phyloP scores from a whole-genome alignment of 177 flowering plant genomes.

The Telopea speciosissima region DNA sequence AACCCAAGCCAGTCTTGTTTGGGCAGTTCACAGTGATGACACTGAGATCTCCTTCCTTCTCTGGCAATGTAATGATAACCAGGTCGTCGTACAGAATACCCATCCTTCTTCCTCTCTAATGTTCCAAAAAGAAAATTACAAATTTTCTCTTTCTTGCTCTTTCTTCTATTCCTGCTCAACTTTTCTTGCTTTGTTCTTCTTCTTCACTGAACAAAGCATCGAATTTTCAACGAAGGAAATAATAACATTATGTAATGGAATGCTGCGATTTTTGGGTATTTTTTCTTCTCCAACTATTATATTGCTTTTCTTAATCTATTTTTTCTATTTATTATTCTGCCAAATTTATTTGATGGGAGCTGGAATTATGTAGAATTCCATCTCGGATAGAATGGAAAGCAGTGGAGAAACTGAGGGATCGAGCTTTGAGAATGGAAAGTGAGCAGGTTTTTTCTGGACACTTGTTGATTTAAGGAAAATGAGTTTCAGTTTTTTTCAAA shows the following conservation, averaged over 20 bases:
- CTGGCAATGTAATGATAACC: slow-evolving; percentile 44
- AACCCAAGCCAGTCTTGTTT: slow-evolving; percentile 70
- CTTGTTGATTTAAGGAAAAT: too few relatives aligned
- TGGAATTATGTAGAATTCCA: background rate
- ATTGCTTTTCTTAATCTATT: background rate
- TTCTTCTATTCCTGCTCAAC: too few relatives aligned
- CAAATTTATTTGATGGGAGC: background rate
- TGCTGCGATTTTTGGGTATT: slow-evolving; percentile 27
- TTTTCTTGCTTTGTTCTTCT: background rate
- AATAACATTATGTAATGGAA: slow-evolving; percentile 30
- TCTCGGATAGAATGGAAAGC: too few relatives aligned
- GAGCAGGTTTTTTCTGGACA: too few relatives aligned
- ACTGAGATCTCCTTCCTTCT: slow-evolving; percentile 43
- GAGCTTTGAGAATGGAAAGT: too few relatives aligned
- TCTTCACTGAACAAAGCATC: background rate
- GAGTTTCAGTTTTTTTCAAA: too few relatives aligned
- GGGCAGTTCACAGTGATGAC: slow-evolving; percentile 74
- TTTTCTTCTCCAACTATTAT: background rate
- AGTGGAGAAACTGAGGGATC: too few relatives aligned
- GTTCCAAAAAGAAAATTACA: background rate
- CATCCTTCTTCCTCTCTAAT: slow-evolving; percentile 30
- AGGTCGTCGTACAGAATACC: slow-evolving; percentile 60
- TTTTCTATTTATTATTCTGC: background rate
- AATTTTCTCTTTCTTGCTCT: background rate
- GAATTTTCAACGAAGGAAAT: too few relatives aligned